Conservation (phyloP, 768 basidiomycete species). For the Russula sp. region DNA sequence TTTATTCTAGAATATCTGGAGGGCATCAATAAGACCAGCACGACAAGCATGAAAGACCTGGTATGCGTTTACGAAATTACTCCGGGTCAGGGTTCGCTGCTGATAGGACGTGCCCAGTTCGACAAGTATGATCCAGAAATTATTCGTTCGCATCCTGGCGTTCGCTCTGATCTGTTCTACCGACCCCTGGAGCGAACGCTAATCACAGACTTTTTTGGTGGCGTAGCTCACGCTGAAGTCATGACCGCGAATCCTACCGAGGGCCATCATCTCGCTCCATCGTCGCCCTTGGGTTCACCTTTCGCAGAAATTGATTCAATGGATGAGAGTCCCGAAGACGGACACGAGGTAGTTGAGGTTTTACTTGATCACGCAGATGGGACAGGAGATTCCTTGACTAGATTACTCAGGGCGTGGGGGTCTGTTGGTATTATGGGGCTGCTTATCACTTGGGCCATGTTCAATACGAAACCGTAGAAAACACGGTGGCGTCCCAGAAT, state of each 20-base stretch:
- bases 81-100: not conserved
- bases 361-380: not conserved
- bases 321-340: not conserved
- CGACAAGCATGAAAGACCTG: slow-evolving; percentile 72
- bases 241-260: slow-evolving; percentile 13
- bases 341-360: slow-evolving; percentile 3
- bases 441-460: slow-evolving; percentile 8
- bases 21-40: slow-evolving; percentile 84
- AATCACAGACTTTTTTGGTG: slow-evolving; percentile 67
- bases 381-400: not conserved
- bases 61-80: slow-evolving; percentile 40
- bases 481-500: not conserved
- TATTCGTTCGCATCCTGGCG: slow-evolving; percentile 84
- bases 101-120: slow-evolving; percentile 48
- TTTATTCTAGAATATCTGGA: slow-evolving; percentile 89
- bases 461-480: slow-evolving; percentile 7
- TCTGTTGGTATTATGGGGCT: slow-evolving; percentile 18
- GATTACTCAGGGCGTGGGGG: slow-evolving; percentile 19
- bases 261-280: not conserved
- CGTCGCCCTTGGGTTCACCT: not conserved
- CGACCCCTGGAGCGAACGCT: slow-evolving; percentile 55
- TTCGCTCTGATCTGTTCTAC: slow-evolving; percentile 76
- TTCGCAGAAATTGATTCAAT: not conserved
- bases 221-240: slow-evolving; percentile 79
- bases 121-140: slow-evolving; percentile 64